Percentiles rank a stretch among this genome's conserved stretches.
Evolutionary conservation across 2,329 filamentous ascomycete genomes (phyloP).

Genomic region (Aschersonia sp.): DNA sequence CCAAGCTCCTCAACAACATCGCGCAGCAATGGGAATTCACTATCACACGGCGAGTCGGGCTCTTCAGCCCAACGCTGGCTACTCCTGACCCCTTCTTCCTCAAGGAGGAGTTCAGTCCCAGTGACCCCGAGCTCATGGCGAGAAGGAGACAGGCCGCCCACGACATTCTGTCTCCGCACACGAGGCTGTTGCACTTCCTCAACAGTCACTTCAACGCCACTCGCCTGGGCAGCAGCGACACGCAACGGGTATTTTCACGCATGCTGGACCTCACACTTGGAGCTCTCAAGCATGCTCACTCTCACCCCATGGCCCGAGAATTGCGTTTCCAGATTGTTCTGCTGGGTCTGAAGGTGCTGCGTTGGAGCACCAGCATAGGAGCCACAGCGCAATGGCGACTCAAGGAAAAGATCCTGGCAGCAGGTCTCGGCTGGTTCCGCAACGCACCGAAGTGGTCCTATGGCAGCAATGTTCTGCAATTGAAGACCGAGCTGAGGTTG

Average conservation of each 20-base stretch:
- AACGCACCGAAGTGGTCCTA: slow-evolving; percentile 82
- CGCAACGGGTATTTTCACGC: slow-evolving; percentile 68
- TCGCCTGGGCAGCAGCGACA: slow-evolving; percentile 69
- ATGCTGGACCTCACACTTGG: slow-evolving; percentile 68
- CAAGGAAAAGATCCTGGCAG: slow-evolving; percentile 80
- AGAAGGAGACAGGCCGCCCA: slow-evolving; percentile 69
- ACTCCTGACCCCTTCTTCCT: slow-evolving; percentile 81
- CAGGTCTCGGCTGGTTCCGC: slow-evolving; percentile 79
- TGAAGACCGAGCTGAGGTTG: slow-evolving; percentile 82
- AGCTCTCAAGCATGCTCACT: slow-evolving; percentile 53
- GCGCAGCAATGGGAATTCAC: slow-evolving; percentile 83
- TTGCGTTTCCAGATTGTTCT: slow-evolving; percentile 81
- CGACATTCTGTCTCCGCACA: slow-evolving; percentile 74
- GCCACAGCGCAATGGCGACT: slow-evolving; percentile 59
- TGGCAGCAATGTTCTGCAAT: slow-evolving; percentile 81
- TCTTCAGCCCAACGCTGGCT: slow-evolving; percentile 63
- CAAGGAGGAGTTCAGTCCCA: slow-evolving; percentile 85
- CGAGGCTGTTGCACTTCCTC: slow-evolving; percentile 75
- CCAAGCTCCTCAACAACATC: slow-evolving; percentile 74
- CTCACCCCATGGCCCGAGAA: slow-evolving; percentile 81
- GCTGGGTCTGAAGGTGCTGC: slow-evolving; percentile 67
- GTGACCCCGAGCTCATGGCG: slow-evolving; percentile 60
- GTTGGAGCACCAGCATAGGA: slow-evolving; percentile 53
- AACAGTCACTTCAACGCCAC: slow-evolving; percentile 91
- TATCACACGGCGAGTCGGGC: slow-evolving; percentile 60